Percentiles rank a stretch among this genome's conserved stretches.
These are phyloP conservation scores for Kalmusia sp. DNA, from an alignment of 2,329 filamentous ascomycete genomes.

Conservation along the genomic window DNA sequence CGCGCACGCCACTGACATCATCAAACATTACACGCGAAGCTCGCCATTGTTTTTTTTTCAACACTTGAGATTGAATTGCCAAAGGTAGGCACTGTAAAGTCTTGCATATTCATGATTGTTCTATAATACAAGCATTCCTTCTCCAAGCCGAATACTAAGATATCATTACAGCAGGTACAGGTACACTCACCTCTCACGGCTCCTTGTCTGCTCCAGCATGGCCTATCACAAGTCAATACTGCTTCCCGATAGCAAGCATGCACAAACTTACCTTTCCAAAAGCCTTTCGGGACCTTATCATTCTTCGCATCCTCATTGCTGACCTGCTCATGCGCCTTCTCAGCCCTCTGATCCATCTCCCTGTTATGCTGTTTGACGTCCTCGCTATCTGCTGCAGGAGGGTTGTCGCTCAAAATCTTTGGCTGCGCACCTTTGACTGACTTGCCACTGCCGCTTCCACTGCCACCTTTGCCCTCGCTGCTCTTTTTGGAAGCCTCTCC, in stretches of 20 bases:
- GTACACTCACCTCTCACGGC: constrained; percentile 19
- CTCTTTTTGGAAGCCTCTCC: neutral
- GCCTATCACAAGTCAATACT: constrained; percentile 26
- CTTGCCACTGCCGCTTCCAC: constrained; percentile 16
- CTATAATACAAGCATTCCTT: too few relatives aligned
- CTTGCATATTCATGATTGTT: too few relatives aligned
- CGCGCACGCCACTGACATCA: constrained; percentile 23
- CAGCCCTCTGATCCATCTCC: constrained; percentile 52
- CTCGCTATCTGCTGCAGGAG: constrained; percentile 40
- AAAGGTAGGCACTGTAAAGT: too few relatives aligned
- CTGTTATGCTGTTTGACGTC: constrained; percentile 54
- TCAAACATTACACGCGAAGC: constrained; percentile 8
- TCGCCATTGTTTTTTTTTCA: constrained; percentile 16
- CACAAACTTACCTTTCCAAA: constrained; percentile 48
- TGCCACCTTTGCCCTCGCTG: too few relatives aligned
- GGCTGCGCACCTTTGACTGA: constrained; percentile 48
- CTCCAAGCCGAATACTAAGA: too few relatives aligned
- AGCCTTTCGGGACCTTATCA: constrained; percentile 49
- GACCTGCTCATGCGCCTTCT: constrained; percentile 49
- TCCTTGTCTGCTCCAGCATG: constrained; percentile 35
- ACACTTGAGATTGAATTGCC: too few relatives aligned
- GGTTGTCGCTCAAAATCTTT: constrained; percentile 50
- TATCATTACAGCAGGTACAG: too few relatives aligned
- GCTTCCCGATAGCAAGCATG: neutral
- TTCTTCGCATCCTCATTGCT: constrained; percentile 46